These are phyloP conservation scores for Cetraspora pellucida DNA, from an alignment of 192 early-diverging fungal genomes.

Conservation along the genomic window DNA sequence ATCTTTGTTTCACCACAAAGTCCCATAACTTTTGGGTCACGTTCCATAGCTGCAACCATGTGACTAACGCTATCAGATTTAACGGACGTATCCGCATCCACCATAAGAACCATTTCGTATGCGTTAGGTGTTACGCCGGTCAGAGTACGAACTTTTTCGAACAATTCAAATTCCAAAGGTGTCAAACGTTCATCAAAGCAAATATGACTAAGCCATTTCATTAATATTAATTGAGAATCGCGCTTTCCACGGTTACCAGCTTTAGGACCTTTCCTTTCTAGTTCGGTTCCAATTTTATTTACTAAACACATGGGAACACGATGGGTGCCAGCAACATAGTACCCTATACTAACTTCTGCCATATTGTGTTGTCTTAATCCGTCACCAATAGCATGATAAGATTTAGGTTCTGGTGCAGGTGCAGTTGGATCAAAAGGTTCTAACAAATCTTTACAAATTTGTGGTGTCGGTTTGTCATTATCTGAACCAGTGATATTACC, in stretches of 20 bases:
- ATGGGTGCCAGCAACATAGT: slow-evolving; percentile 64
- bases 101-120: slow-evolving; percentile 80
- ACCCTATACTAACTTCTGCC: slow-evolving; percentile 80
- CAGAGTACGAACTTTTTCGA: slow-evolving; percentile 77
- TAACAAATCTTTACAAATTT: slow-evolving; percentile 81
- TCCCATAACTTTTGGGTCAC: slow-evolving; percentile 91
- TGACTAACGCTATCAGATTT: slow-evolving; percentile 74
- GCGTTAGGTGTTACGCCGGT: slow-evolving; percentile 86
- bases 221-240: slow-evolving; percentile 95
- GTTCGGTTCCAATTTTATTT: slow-evolving; percentile 73
- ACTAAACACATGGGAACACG: slow-evolving; percentile 68
- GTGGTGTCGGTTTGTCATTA: slow-evolving; percentile 40
- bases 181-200: slow-evolving; percentile 86
- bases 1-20: slow-evolving; percentile 97
- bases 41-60: slow-evolving; percentile 91
- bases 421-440: slow-evolving; percentile 56
- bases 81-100: slow-evolving; percentile 92
- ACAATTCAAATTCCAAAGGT: slow-evolving; percentile 89
- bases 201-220: slow-evolving; percentile 87
- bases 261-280: slow-evolving; percentile 66
- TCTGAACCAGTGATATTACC: too few relatives aligned
- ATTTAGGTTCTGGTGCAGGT: slow-evolving; percentile 73
- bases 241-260: slow-evolving; percentile 95
- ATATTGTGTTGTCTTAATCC: slow-evolving; percentile 83
- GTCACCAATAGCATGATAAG: slow-evolving; percentile 78